These are phyloP conservation scores for Nissolia schottii DNA, from an alignment of 306 rosid species.

Conservation along the genomic window DNA sequence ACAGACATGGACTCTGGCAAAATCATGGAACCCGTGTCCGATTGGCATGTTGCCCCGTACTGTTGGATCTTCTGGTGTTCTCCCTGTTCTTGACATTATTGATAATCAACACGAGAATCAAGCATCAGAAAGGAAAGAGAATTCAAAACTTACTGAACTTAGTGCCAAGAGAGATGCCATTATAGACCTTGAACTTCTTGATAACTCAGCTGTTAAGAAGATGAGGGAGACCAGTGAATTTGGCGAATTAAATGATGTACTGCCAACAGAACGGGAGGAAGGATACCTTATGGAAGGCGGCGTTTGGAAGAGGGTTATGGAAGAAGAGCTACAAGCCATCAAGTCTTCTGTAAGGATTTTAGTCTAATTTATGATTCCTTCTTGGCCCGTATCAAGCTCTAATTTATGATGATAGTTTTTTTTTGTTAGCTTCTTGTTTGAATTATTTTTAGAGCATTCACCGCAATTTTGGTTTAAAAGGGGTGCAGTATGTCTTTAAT, in stretches of 20 bases:
- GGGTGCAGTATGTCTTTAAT: neutral
- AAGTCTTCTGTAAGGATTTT: constrained; percentile 58
- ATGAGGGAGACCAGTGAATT: constrained; percentile 39
- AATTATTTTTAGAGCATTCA: neutral
- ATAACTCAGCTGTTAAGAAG: constrained; percentile 52
- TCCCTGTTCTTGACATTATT: constrained; percentile 53
- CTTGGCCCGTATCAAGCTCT: neutral
- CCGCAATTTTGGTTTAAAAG: neutral
- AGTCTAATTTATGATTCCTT: constrained; percentile 25
- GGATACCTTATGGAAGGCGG: constrained; percentile 59
- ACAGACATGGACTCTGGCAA: constrained; percentile 55
- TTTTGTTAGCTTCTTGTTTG: neutral
- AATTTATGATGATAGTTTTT: neutral
- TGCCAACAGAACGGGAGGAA: constrained; percentile 23
- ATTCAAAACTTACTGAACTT: constrained; percentile 22
- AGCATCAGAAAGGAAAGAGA: constrained; percentile 16
- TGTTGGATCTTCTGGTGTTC: constrained; percentile 59
- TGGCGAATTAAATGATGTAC: neutral
- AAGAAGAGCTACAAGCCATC: constrained; percentile 56
- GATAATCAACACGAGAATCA: constrained; percentile 10
- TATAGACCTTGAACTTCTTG: constrained; percentile 38
- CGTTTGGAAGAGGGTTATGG: constrained; percentile 51
- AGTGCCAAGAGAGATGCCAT: constrained; percentile 49
- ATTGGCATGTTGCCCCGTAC: constrained; percentile 83
- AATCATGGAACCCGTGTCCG: constrained; percentile 86